phyloP scores from a whole-genome alignment of 1,284 basidiomycete genomes.

The Puccinia coronata region DNA sequence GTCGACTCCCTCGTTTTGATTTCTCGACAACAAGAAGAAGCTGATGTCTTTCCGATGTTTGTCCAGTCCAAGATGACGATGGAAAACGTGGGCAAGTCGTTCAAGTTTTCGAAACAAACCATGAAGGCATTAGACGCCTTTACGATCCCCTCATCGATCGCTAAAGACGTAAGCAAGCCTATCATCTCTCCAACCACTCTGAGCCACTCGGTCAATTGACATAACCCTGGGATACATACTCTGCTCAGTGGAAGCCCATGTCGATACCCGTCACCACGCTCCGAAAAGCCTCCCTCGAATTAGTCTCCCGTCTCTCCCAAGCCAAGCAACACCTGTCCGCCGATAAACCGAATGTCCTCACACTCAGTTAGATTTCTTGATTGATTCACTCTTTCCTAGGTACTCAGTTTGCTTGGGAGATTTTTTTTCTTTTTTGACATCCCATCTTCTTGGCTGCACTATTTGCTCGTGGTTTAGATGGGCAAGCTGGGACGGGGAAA shows the following conservation, averaged over 20 bases:
- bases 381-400: too few relatives aligned
- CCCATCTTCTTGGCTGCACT: neutral
- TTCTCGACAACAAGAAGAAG: neutral
- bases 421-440: neutral
- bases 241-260: conserved; percentile 34
- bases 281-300: conserved; percentile 32
- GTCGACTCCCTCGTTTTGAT: neutral
- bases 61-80: neutral
- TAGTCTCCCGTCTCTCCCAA: conserved; percentile 7
- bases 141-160: conserved; percentile 35
- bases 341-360: conserved; percentile 17
- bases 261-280: conserved; percentile 35
- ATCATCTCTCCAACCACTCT: neutral
- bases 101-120: conserved; percentile 17
- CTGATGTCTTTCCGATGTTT: neutral
- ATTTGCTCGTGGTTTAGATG: conserved; percentile 2
- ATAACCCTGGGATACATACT: neutral
- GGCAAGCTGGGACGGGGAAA: conserved; percentile 40
- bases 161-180: conserved; percentile 36
- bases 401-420: neutral
- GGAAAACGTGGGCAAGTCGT: conserved; percentile 17
- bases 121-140: conserved; percentile 18
- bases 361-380: conserved; percentile 25
- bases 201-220: neutral
- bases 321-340: neutral